Percentiles rank a stretch among this genome's conserved stretches.
These are phyloP conservation scores for Brassica hybrid DNA, from an alignment of 441 rosid species.

Conservation along the genomic window DNA sequence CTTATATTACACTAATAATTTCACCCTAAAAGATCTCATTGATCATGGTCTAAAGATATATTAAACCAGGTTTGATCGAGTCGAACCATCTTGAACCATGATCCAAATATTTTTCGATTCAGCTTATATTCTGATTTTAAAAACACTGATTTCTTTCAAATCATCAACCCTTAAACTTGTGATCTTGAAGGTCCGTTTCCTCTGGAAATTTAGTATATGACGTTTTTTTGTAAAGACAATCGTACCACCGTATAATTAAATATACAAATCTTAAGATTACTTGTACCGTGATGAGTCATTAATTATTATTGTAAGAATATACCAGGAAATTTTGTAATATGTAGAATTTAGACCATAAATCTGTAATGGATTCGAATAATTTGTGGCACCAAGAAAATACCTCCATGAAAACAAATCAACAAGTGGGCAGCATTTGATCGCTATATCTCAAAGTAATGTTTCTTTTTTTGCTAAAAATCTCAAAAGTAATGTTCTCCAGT, in stretches of 20 bases:
- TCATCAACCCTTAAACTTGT: neutral
- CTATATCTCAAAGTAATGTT: constrained; percentile 22
- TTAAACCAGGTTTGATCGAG: no score
- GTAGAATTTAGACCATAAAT: constrained; percentile 12
- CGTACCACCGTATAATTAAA: neutral
- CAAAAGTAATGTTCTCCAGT: constrained; percentile 28
- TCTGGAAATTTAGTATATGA: neutral
- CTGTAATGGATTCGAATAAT: constrained; percentile 27
- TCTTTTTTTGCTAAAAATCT: no score
- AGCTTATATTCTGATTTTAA: no score
- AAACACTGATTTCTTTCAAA: neutral
- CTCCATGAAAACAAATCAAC: constrained; percentile 31
- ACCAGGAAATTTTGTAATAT: constrained; percentile 9
- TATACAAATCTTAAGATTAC: constrained; percentile 3
- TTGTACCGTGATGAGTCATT: constrained; percentile 16
- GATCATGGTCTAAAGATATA: no score
- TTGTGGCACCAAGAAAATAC: constrained; percentile 29
- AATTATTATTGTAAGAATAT: constrained; percentile 22
- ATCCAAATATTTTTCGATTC: no score
- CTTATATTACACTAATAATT: no score
- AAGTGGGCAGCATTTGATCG: constrained; percentile 36
- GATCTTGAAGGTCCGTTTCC: neutral
- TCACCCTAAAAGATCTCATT: no score
- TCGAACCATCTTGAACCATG: no score
- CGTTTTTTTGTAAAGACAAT: neutral